Base-by-base conservation (phyloP, 441 rosid species). In the Populus hybrid region DNA sequence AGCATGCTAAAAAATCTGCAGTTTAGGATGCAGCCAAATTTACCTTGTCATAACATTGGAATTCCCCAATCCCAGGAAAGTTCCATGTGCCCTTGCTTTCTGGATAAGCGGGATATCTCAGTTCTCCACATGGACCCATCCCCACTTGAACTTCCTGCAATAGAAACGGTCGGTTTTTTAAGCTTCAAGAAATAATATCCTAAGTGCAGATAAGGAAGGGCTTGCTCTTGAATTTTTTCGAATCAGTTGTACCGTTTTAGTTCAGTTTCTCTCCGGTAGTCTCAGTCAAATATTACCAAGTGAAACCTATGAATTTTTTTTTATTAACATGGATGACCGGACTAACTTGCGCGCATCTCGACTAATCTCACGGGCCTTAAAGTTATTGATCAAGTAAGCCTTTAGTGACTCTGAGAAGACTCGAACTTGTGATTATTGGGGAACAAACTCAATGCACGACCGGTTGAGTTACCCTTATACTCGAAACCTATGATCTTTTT, bases 111-210 rank as follows among this genome's bases (percentile, higher is more conserved):
- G 98, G 99, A 80, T 89, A 92, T 85, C 97, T 89, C 80, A 95
- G 80, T 81, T 95, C 97, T 75, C 99, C 98, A 64, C 98, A 93
- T 63, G 98, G 99, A 31, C 99, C 99, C 97, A 93, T 83, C 38
- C 99, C 98, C 69, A 93, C 99, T 87, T 95, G 99, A 74, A 93
- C 87, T 90, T 93, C 99, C 99, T 93, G 90, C 81, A 83, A 74
- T 40, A 78, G 56, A 80, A 61, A 73, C 77, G 18, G 28, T 73
- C 59, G 79, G 70, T 79, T 79, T 69, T 14, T 18, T 29, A 65
- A 65, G 63, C 69, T 33, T 12, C 23, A 42, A n/a, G 53, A 50
- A 31, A 14, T 67, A 29, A 12, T 16, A 35, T 78, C 9, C n/a
- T 11, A 26, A 23, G 11, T 38, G 72, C 7, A 72, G 16, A 33